These are phyloP conservation scores for Eucalyptus guilfoylei DNA, from an alignment of 345 rosid genomes.

Conservation along the genomic window DNA sequence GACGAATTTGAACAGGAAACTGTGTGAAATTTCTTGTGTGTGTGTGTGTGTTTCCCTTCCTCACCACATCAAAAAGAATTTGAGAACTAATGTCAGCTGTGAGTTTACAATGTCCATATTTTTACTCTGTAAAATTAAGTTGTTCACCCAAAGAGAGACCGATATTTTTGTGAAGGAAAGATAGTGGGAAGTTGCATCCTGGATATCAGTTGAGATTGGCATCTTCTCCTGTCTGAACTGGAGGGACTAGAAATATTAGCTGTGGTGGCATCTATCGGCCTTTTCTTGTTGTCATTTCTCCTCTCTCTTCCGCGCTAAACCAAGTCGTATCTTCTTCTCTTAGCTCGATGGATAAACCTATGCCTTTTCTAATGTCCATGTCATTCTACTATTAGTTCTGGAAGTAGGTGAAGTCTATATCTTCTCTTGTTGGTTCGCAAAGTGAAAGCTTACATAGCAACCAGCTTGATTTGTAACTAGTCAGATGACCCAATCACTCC, in stretches of 20 bases:
- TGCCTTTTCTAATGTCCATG: not conserved
- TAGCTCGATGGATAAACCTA: not conserved
- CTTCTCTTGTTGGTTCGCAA: not conserved
- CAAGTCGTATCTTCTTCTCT: not conserved
- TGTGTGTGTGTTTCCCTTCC: not conserved
- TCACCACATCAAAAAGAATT: not conserved
- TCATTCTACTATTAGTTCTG: not conserved
- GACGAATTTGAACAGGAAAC: slow-evolving; percentile 98
- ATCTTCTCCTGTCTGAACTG: not conserved
- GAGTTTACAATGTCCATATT: not conserved
- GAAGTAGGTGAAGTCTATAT: not conserved
- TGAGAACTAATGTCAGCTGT: not conserved
- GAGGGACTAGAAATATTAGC: not conserved
- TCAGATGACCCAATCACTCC: not conserved
- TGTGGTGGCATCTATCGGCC: not conserved
- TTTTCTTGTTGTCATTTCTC: not conserved
- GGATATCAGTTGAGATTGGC: not conserved
- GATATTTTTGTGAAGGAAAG: not conserved
- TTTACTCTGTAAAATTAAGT: not conserved
- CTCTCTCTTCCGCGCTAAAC: not conserved
- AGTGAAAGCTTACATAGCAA: not conserved
- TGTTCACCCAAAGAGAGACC: not conserved
- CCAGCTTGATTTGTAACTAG: not conserved
- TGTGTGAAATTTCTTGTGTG: slow-evolving; percentile 10
- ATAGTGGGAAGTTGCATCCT: not conserved